Conservation (phyloP, 1,139 yeast species). For the Geotrichum bryndzae region DNA sequence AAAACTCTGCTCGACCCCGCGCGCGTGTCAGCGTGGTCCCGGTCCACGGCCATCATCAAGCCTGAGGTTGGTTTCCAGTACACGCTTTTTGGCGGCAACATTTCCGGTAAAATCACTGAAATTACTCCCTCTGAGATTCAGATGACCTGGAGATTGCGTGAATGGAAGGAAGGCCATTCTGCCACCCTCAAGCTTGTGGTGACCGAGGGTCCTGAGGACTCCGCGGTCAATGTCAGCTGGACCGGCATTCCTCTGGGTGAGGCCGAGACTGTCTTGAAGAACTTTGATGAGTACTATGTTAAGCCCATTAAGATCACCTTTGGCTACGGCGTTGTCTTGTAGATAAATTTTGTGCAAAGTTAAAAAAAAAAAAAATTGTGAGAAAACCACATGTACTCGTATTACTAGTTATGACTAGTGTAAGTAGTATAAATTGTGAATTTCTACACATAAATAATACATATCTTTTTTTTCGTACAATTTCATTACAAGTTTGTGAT, state of each 20-base stretch:
- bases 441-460: background rate
- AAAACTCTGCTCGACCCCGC: conserved; percentile 67
- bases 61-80: conserved; percentile 59
- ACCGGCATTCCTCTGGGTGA: conserved; percentile 96
- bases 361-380: background rate
- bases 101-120: conserved; percentile 60
- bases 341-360: conserved; percentile 6
- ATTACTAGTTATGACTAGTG: no score
- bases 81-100: conserved; percentile 82
- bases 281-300: conserved; percentile 84
- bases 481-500: background rate
- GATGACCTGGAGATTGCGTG: conserved; percentile 79
- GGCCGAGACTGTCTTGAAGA: conserved; percentile 78
- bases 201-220: conserved; percentile 74
- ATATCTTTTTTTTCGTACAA: background rate
- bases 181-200: conserved; percentile 64
- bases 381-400: background rate
- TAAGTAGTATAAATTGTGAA: background rate
- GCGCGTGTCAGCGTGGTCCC: conserved; percentile 83
- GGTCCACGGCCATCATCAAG: conserved; percentile 63
- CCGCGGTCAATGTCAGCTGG: conserved; percentile 72
- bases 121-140: conserved; percentile 46
- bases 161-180: conserved; percentile 81
- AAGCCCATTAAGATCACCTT: conserved; percentile 83
- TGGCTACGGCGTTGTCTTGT: conserved; percentile 58